These are phyloP conservation scores for Psidium guajava DNA, from an alignment of 345 rosid species.

Conservation along the genomic window DNA sequence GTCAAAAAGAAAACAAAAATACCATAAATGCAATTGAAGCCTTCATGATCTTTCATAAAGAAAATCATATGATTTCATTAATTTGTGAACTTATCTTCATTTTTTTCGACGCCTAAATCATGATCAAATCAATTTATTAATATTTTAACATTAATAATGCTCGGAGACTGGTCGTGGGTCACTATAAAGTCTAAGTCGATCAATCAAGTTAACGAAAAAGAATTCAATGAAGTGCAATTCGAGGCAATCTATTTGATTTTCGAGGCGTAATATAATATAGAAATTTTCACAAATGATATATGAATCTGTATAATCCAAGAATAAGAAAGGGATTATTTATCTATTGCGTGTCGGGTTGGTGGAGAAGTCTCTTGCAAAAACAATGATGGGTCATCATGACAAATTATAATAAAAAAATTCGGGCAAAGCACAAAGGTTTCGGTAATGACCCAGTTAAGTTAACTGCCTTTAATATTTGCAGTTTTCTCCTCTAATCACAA, in stretches of 20 bases:
- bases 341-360: not conserved
- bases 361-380: not conserved
- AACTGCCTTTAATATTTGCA: not conserved
- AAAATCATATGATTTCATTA: no score
- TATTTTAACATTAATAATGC: not conserved
- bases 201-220: not conserved
- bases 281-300: not conserved
- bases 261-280: not conserved
- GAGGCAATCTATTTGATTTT: not conserved
- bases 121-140: no score
- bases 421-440: not conserved
- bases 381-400: not conserved
- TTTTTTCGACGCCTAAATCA: no score
- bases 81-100: no score
- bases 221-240: not conserved
- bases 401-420: not conserved
- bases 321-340: not conserved
- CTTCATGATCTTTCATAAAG: no score
- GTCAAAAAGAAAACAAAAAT: no score
- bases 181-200: not conserved
- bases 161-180: not conserved
- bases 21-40: no score
- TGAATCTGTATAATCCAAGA: not conserved
- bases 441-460: not conserved
- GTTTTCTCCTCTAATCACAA: not conserved